phyloP scores from a whole-genome alignment of 2,329 filamentous ascomycete genomes.

The Biscogniauxia sp. region DNA sequence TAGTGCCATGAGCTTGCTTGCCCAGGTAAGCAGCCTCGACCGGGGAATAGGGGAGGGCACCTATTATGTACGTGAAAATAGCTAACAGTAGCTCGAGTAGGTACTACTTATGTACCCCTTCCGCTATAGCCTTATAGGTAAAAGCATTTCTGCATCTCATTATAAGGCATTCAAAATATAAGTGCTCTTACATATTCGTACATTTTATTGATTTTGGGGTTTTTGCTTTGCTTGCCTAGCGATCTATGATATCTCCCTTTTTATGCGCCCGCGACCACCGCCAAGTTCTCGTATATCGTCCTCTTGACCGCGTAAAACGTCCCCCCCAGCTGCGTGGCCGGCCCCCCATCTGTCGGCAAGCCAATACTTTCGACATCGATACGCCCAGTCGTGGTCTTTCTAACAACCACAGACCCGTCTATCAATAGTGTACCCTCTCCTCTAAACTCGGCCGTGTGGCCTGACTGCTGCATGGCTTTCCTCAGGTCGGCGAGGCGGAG shows the following conservation, averaged over 20 bases:
- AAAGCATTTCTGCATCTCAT: too few relatives aligned
- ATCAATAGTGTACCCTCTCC: conserved; percentile 91
- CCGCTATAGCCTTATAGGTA: too few relatives aligned
- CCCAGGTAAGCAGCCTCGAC: too few relatives aligned
- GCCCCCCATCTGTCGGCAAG: conserved; percentile 42
- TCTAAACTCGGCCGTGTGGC: conserved; percentile 86
- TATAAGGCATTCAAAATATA: conserved; percentile 1
- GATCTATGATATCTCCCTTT: neutral
- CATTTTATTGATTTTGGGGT: neutral
- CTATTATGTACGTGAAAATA: too few relatives aligned
- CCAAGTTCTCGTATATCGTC: conserved; percentile 91
- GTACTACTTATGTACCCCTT: too few relatives aligned
- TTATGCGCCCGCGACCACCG: conserved; percentile 76
- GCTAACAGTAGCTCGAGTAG: too few relatives aligned
- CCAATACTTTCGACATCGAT: conserved; percentile 85
- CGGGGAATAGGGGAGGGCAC: too few relatives aligned
- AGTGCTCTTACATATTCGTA: neutral
- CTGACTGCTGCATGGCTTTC: conserved; percentile 75
- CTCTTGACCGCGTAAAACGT: conserved; percentile 85
- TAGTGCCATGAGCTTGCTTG: too few relatives aligned
- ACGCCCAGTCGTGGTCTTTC: conserved; percentile 81
- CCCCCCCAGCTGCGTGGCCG: conserved; percentile 47
- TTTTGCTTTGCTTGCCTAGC: neutral
- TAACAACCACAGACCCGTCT: conserved; percentile 82
- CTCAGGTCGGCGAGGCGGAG: conserved; percentile 84